phyloP scores from a whole-genome alignment of 169 alveolate species.

The Babesia ovata region DNA sequence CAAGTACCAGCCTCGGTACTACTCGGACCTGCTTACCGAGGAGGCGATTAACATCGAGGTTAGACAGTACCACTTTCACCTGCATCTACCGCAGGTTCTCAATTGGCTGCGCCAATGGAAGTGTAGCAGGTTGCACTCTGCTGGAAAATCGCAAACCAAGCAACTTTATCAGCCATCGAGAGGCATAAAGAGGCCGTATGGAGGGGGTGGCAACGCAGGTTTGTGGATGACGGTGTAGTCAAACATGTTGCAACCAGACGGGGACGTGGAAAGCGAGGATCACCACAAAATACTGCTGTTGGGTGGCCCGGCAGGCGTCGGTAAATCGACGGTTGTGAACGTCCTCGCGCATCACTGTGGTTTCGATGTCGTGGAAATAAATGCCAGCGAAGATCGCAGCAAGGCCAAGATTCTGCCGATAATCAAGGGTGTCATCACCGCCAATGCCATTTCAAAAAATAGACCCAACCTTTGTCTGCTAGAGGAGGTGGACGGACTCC shows the following conservation, averaged over 20 bases:
- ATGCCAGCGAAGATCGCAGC: conserved; percentile 95
- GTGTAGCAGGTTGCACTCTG: conserved; percentile 25
- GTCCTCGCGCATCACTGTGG: conserved; percentile 87
- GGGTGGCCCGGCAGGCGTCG: conserved; percentile 82
- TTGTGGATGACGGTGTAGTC: background rate
- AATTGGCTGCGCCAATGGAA: conserved; percentile 67
- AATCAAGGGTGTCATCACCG: conserved; percentile 71
- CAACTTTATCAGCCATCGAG: background rate
- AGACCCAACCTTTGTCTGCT: conserved; percentile 83
- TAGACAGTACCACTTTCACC: background rate
- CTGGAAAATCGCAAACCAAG: background rate
- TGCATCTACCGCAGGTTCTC: conserved; percentile 13
- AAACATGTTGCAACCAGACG: background rate
- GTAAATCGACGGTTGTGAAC: conserved; percentile 74
- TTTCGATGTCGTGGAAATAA: conserved; percentile 91
- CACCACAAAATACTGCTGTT: conserved; percentile 61
- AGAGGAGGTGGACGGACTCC: conserved; percentile 97
- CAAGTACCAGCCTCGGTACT: conserved; percentile 73
- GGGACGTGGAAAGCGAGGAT: background rate
- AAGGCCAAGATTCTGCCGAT: conserved; percentile 77
- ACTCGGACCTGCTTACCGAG: conserved; percentile 75
- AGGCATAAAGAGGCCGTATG: background rate
- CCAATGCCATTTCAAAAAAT: conserved; percentile 69
- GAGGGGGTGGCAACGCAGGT: background rate
- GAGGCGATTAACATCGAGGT: conserved; percentile 76